Base-by-base conservation (phyloP, 768 basidiomycete species). In the Amanita jacksonii region DNA sequence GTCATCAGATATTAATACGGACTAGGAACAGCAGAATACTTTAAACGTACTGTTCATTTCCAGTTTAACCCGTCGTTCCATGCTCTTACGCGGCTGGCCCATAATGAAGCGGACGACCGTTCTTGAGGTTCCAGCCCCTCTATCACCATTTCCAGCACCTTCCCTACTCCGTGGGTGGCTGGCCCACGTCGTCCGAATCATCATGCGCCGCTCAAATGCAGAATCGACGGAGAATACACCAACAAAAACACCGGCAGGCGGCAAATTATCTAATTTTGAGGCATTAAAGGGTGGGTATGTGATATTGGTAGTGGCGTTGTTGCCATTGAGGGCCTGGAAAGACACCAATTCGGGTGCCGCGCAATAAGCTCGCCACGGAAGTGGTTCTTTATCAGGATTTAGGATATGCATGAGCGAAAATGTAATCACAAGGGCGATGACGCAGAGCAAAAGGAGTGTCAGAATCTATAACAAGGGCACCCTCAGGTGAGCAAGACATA, bases 351-450 rank as follows among this genome's bases (percentile, higher is more conserved):
- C 53, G 4, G 82, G 83, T 43, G 79, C 70, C 18, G 85, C 77
- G 63, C 94, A 98, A 59, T 94, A 96, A 16, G 83, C 79, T 53
- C 91, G 79, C 92, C 92, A 98, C 36, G 92, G 92, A 5, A 96
- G 67, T 16, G 91, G 85, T 41, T 85, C 81, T 62, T 96, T 97
- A 72, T 98, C 94, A 46, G 92, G 93, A 59, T 96, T 93, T 57
- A 97, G 74, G 49, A 93, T 74, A 62, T 96, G 85, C 57, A 91
- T 91, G 63, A 97, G 73, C 44, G 88, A 69, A 48, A 92, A 76
- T 23, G 92, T 93, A 54, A 93, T 70, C 48, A 79, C 79, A 48
- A 88, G 79, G 42, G 85, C 85, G 59, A 96, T 81, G 50, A 80
- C 67, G 41, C 81, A 81, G 54, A 94, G 74, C 43, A 91, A 67